These are phyloP conservation scores for Aspergillus felis DNA, from an alignment of 2,329 filamentous ascomycete genomes.

Conservation along the genomic window DNA sequence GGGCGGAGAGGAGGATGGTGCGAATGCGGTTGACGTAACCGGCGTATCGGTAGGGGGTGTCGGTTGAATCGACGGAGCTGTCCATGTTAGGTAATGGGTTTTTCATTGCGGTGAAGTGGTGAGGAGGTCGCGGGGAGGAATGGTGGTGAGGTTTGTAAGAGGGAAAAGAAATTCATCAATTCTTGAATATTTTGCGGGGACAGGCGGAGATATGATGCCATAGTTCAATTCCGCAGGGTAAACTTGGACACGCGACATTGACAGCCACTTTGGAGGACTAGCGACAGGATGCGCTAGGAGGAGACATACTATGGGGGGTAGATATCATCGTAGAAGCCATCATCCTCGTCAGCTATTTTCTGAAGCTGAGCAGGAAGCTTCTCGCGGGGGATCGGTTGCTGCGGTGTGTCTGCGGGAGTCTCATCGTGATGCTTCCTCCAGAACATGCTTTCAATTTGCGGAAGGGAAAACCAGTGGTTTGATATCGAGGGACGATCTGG, in stretches of 20 bases:
- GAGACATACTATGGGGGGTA: slow-evolving; percentile 71
- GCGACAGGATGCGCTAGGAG: neutral
- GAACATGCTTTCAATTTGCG: slow-evolving; percentile 16
- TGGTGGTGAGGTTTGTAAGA: neutral
- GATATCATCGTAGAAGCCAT: slow-evolving; percentile 71
- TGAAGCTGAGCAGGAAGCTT: slow-evolving; percentile 54
- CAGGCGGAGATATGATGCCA: neutral
- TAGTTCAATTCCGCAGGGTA: neutral
- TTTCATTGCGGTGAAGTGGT: neutral
- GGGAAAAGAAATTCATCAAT: neutral
- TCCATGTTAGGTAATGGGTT: slow-evolving; percentile 10
- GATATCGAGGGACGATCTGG: neutral
- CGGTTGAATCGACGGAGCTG: slow-evolving; percentile 73
- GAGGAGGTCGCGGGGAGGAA: too few species aligned
- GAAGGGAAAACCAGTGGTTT: neutral
- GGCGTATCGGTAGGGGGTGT: slow-evolving; percentile 82
- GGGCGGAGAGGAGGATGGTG: slow-evolving; percentile 83
- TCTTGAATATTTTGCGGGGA: slow-evolving; percentile 3
- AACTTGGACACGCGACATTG: neutral
- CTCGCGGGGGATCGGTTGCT: slow-evolving; percentile 44
- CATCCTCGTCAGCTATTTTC: slow-evolving; percentile 57
- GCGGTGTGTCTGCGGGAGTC: slow-evolving; percentile 15
- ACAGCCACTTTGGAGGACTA: neutral
- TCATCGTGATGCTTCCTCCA: slow-evolving; percentile 30
- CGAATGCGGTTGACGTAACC: slow-evolving; percentile 83